These are phyloP conservation scores for Russula vinacea DNA, from an alignment of 768 basidiomycete species.

Conservation along the genomic window DNA sequence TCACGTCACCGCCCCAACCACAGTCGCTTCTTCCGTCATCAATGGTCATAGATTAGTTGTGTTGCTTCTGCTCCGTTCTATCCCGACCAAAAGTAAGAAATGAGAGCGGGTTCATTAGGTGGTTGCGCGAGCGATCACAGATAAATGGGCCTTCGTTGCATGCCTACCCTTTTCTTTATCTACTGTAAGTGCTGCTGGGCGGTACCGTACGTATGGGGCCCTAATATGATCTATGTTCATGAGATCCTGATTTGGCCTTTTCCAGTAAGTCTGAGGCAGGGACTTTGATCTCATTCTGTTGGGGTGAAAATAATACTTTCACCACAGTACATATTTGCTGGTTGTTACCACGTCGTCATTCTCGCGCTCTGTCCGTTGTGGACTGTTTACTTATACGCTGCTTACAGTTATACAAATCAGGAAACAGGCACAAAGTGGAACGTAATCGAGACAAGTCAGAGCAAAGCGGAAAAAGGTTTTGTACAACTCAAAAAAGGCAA, in stretches of 20 bases:
- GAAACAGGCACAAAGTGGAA: constrained; percentile 19
- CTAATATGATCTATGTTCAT: no score
- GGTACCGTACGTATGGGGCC: no score
- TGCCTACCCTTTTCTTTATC: background rate
- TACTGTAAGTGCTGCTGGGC: background rate
- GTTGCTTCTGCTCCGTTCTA: background rate
- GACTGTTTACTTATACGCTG: no score
- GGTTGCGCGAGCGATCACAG: background rate
- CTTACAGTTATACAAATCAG: constrained; percentile 28
- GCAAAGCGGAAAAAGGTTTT: constrained; percentile 7
- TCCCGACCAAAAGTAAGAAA: background rate
- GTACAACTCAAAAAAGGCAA: constrained; percentile 8
- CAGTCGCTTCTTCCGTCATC: background rate
- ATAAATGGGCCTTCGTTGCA: background rate
- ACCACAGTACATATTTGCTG: no score
- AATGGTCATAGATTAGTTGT: background rate
- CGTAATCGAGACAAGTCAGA: no score
- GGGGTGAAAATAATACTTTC: no score
- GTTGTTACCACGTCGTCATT: no score
- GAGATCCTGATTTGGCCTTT: no score
- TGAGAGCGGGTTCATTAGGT: background rate
- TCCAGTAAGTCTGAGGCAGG: no score
- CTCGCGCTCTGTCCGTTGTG: no score
- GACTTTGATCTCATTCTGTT: no score
- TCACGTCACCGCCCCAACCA: background rate